Percentiles rank a stretch among this genome's conserved stretches.
These are phyloP conservation scores for Termitomyces sp. DNA, from an alignment of 768 basidiomycete species.

Conservation along the genomic window DNA sequence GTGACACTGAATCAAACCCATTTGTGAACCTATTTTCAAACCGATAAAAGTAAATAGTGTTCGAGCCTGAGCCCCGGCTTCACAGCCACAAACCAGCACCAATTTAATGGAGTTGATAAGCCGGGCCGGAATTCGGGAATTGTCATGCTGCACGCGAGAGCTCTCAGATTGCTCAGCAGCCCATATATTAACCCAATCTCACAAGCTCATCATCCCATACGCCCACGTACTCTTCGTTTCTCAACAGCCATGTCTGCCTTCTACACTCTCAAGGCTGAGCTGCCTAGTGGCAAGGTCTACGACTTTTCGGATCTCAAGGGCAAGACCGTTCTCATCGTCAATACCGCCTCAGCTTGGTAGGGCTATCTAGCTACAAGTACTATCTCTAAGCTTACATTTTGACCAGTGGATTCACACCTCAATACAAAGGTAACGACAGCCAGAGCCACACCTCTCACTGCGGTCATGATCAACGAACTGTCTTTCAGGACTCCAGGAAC, in stretches of 20 bases:
- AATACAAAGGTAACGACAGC: constrained; percentile 51
- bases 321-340: constrained; percentile 75
- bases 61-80: no score
- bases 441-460: neutral
- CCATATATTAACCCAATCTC: constrained; percentile 6
- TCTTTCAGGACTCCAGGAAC: constrained; percentile 60
- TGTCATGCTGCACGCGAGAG: constrained; percentile 12
- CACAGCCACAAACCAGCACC: no score
- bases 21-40: no score
- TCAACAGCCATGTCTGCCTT: constrained; percentile 31
- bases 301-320: constrained; percentile 69
- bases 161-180: constrained; percentile 27
- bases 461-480: neutral
- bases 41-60: no score
- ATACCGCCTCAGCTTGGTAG: constrained; percentile 72
- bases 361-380: constrained; percentile 10
- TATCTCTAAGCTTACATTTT: neutral
- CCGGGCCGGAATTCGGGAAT: neutral
- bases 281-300: constrained; percentile 47
- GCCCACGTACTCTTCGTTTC: neutral
- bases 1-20: no score
- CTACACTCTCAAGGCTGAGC: constrained; percentile 63
- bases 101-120: no score
- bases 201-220: neutral
- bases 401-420: constrained; percentile 74